Evolutionary conservation across 164 flowering plant species (phyloP).

Genomic region (Tinospora cordifolia): DNA sequence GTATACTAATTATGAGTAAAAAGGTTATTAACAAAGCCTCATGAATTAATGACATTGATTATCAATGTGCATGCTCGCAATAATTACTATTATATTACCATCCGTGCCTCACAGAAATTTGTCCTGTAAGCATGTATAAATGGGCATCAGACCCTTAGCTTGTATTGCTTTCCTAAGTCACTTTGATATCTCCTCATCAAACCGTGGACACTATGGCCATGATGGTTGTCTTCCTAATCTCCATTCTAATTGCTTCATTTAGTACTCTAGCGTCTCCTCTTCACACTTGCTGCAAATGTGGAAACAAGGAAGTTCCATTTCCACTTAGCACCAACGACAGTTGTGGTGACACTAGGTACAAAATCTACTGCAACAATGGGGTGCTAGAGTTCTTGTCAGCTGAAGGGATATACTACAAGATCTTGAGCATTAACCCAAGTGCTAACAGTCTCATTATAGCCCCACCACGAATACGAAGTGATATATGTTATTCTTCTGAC

Average conservation of each 20-base stretch:
- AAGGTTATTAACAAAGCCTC: too few relatives aligned
- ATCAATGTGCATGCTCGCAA: too few relatives aligned
- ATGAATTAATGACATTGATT: too few relatives aligned
- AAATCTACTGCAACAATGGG: conserved; percentile 37
- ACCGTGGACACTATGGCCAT: background rate
- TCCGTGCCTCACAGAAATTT: background rate
- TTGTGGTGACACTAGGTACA: conserved; percentile 47
- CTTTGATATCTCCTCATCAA: background rate
- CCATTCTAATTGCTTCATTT: conserved; percentile 13
- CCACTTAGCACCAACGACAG: conserved; percentile 42
- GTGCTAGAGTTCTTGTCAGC: conserved; percentile 40
- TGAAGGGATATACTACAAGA: conserved; percentile 30
- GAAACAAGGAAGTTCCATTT: conserved; percentile 43
- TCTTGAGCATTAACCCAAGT: conserved; percentile 35
- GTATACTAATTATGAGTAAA: too few relatives aligned
- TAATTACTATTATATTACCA: too few relatives aligned
- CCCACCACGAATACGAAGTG: conserved; percentile 29
- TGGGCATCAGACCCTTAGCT: background rate
- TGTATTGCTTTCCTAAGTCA: background rate
- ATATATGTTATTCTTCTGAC: conserved; percentile 41
- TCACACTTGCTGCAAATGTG: conserved; percentile 44
- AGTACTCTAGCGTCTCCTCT: conserved; percentile 20
- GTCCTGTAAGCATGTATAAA: background rate
- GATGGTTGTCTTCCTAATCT: conserved; percentile 8
- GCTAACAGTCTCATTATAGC: conserved; percentile 29